Conservation (phyloP, 2,329 filamentous ascomycete genomes). For the Fonsecaea pedrosoi region DNA sequence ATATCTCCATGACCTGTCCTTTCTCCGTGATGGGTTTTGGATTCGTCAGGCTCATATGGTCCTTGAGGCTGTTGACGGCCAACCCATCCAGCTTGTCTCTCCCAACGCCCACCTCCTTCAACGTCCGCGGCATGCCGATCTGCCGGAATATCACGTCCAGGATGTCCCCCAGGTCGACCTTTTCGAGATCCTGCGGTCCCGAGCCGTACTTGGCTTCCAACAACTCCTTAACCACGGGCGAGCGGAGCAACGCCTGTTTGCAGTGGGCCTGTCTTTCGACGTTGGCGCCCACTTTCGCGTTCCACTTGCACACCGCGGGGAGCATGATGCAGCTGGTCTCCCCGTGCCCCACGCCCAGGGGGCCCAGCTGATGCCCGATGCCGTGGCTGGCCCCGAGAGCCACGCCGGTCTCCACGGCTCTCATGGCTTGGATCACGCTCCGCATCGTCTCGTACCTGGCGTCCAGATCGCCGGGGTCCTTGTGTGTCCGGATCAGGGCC, state of each 20-base stretch:
- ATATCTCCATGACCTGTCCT: constrained; percentile 59
- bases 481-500: constrained; percentile 51
- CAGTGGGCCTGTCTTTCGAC: constrained; percentile 52
- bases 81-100: constrained; percentile 57
- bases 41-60: constrained; percentile 60
- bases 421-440: constrained; percentile 62
- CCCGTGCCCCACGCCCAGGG: constrained; percentile 65
- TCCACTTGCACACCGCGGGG: constrained; percentile 64
- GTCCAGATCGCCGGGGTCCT: constrained; percentile 47
- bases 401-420: constrained; percentile 50
- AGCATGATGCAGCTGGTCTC: constrained; percentile 65
- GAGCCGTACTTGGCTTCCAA: constrained; percentile 43
- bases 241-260: constrained; percentile 50
- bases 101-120: constrained; percentile 60
- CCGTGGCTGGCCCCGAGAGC: constrained; percentile 60
- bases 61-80: constrained; percentile 58
- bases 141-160: constrained; percentile 59
- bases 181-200: constrained; percentile 37
- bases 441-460: constrained; percentile 58
- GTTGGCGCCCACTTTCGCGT: constrained; percentile 53
- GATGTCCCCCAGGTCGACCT: constrained; percentile 58
- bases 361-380: constrained; percentile 61
- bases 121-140: constrained; percentile 61
- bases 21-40: constrained; percentile 57
- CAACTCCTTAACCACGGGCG: constrained; percentile 47